These are phyloP conservation scores for Xeromyces bisporus DNA, from an alignment of 495 filamentous ascomycete species.

Conservation along the genomic window DNA sequence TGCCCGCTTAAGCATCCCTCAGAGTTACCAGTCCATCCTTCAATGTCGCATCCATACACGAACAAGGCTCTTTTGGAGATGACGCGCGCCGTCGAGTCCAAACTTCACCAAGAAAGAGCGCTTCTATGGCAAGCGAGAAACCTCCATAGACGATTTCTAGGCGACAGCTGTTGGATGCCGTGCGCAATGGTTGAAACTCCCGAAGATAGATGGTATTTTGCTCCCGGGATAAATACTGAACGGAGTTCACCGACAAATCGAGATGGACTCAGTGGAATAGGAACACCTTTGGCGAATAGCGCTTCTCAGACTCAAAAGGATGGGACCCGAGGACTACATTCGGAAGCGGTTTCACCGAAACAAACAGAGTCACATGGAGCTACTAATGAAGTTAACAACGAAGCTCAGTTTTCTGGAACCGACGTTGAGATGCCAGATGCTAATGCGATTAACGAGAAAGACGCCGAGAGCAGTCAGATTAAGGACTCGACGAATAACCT, in stretches of 20 bases:
- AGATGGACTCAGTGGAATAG: conserved; percentile 6
- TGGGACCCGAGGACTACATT: conserved; percentile 2
- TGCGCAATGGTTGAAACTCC: conserved; percentile 35
- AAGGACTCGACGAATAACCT: neutral
- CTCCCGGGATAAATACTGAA: conserved; percentile 11
- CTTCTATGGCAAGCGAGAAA: conserved; percentile 63
- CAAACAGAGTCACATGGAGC: conserved; percentile 3
- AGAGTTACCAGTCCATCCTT: conserved; percentile 70
- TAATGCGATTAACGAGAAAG: conserved; percentile 2
- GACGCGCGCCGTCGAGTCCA: conserved; percentile 45
- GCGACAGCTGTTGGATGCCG: conserved; percentile 66
- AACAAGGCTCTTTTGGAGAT: conserved; percentile 70
- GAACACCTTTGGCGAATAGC: conserved; percentile 2
- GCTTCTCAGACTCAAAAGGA: conserved; percentile 2
- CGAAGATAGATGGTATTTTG: conserved; percentile 25
- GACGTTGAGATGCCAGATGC: conserved; percentile 33
- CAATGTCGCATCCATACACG: conserved; percentile 64
- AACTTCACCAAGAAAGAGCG: conserved; percentile 60
- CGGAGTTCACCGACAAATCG: conserved; percentile 8
- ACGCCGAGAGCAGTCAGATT: neutral
- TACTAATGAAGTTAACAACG: conserved; percentile 3
- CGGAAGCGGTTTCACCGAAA: conserved; percentile 1
- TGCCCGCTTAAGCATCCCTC: conserved; percentile 74
- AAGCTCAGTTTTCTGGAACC: conserved; percentile 4
- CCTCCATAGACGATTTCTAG: conserved; percentile 57